Base-by-base conservation (phyloP, 768 basidiomycete genomes). In the Kwoniella sp. region DNA sequence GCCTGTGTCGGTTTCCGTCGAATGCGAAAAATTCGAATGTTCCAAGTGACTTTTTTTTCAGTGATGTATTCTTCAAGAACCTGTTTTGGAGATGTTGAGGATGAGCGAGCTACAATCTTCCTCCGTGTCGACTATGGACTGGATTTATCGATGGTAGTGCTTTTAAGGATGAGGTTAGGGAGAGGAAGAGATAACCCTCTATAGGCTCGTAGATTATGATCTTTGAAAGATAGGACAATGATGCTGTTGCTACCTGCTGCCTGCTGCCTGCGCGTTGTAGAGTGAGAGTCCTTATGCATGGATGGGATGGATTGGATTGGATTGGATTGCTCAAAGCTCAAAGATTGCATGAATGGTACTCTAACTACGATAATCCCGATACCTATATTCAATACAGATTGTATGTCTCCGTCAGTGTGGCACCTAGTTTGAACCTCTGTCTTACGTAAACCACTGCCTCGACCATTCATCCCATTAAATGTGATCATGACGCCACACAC, bases 111-210 rank as follows among this genome's bases (percentile, higher is more conserved):
- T 29, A 30, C 27, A n/a, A 29, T 71, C 66, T 65, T 68, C 60
- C 64, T 68, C 65, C 55, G 55, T 60, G 65, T 52, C 58, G 48
- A 51, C 58, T 25, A 33, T 53, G 24, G 52, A 62, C 55, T 62
- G 65, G 60, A 62, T 67, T 67, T 67, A 58, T 67, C 65, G 65
- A 67, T 67, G 55, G 56, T 53, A 64, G 59, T 67, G 65, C 65
- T 62, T 48, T 54, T 53, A 21, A 52, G 53, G 60, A 25, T 37
- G 62, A 50, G 46, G 33, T 56, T 29, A 29, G 40, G 47, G 40
- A 46, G 51, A 15, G 17, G 40, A 44, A 19, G 17, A 19, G 8
- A 4, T 4, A 44, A 22, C n/a, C n/a, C n/a, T n/a, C n/a, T n/a
- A 55, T 8, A n/a, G 21, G 22, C 5, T 6, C 10, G 15, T 29